Evolutionary conservation across 176 grass and related monocot genomes (phyloP), one percentile per base, ranked within the genome.

Genomic region (Cenchrus americanus): DNA sequence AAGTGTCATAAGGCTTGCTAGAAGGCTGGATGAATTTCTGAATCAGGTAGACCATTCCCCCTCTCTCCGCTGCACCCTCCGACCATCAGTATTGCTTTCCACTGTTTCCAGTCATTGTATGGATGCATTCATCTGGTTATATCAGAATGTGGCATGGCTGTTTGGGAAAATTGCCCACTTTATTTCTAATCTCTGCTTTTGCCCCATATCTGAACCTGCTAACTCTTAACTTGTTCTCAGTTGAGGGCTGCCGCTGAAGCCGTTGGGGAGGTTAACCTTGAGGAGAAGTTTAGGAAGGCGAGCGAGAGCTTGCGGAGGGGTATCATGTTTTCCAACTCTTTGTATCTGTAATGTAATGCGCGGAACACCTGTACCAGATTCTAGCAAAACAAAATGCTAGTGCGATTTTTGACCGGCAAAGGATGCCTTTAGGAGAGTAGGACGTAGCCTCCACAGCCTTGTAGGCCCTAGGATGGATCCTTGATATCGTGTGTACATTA

Each of bases 11-110:
- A 85, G 97, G 57, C 86, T 94, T 71, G 97, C 88, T 50, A 92
- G 97, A 87, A 91, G 97, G 80, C 77, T 99, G 71, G 91, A 96
- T 92, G 97, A 99, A 83, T 99, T 99, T 92, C 86, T 99, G 84
- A 96, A 99, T 91, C 97, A 99, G 97, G 97, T 97, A 83, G n/a
- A 62, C 48, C 37, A 62, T 46, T 41, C 46, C 44, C 69, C 14
- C 23, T n/a, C 21, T 34, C 54, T 71, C 44, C 69, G 17, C 15
- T n/a, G 14, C 22, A 30, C 41, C 41, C 3, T 26, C 10, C 48
- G 26, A 74, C 5, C 8, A n/a, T 9, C 1, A n/a, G 10, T 60
- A 61, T 14, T 34, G 26, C 73, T 57, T 80, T 90, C 66, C 51
- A 58, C 74, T 53, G 8, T 73, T 73, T 52, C 7, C 8, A 5